Conservation (phyloP, 768 basidiomycete species). For the Agaricus blazei region DNA sequence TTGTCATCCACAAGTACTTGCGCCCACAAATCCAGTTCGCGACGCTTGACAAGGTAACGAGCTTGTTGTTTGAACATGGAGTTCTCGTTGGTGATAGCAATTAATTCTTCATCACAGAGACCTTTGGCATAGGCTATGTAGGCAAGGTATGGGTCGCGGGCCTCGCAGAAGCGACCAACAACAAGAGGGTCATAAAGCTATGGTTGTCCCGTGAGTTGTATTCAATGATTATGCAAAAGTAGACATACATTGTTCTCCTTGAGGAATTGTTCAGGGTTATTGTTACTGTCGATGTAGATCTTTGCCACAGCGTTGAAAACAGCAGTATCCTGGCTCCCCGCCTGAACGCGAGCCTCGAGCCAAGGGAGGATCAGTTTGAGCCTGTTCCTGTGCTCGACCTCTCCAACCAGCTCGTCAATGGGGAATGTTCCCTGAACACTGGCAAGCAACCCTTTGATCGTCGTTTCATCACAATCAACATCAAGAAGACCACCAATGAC, state of each 20-base stretch:
- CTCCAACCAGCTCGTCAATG: slow-evolving; percentile 94
- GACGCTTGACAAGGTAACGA: slow-evolving; percentile 94
- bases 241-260: slow-evolving; percentile 93
- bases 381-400: slow-evolving; percentile 94
- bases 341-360: slow-evolving; percentile 90
- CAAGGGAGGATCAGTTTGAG: slow-evolving; percentile 96
- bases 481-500: slow-evolving; percentile 95
- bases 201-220: slow-evolving; percentile 11
- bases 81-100: slow-evolving; percentile 96
- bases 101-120: slow-evolving; percentile 96
- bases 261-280: slow-evolving; percentile 95
- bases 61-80: slow-evolving; percentile 99
- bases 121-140: slow-evolving; percentile 99
- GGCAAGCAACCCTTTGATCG: slow-evolving; percentile 90
- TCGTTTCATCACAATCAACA: slow-evolving; percentile 95
- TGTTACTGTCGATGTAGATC: slow-evolving; percentile 98
- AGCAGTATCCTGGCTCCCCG: slow-evolving; percentile 90
- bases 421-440: slow-evolving; percentile 97
- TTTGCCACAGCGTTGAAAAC: slow-evolving; percentile 98
- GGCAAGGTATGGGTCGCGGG: slow-evolving; percentile 95
- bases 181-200: slow-evolving; percentile 95
- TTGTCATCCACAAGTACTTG: slow-evolving; percentile 90
- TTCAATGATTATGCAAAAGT: not conserved
- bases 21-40: slow-evolving; percentile 92
- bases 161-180: slow-evolving; percentile 99